Evolutionary conservation across 371 early-diverging fungal species (phyloP).

Genomic region (Phascolomyces articulosus): DNA sequence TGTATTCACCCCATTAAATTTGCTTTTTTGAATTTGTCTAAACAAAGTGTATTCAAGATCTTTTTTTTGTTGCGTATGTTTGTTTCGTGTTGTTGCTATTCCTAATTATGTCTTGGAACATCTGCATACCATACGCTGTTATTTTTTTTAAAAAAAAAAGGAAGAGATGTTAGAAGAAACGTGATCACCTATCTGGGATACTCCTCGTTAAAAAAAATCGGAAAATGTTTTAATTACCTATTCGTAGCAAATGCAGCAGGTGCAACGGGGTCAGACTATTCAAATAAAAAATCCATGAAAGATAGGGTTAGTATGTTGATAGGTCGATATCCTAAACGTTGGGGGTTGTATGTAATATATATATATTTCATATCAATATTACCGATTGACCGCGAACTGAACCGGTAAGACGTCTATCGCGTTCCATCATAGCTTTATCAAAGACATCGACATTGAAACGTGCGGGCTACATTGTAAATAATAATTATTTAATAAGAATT

Average conservation of each 20-base stretch:
- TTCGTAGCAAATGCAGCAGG: slow-evolving; percentile 48
- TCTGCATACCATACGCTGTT: not conserved
- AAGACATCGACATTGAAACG: slow-evolving; percentile 45
- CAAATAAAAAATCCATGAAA: not conserved
- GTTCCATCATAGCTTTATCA: slow-evolving; percentile 60
- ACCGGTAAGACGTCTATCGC: slow-evolving; percentile 57
- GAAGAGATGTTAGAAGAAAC: no score
- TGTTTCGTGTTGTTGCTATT: not conserved
- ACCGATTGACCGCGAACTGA: slow-evolving; percentile 53
- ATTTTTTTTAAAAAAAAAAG: not conserved
- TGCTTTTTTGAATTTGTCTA: not conserved
- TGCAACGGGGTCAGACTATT: slow-evolving; percentile 42
- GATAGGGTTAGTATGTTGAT: no score
- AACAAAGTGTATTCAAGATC: not conserved
- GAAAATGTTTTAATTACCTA: no score
- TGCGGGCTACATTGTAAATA: not conserved
- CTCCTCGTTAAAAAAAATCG: no score
- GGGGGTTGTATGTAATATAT: no score
- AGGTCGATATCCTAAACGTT: no score
- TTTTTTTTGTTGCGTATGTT: not conserved
- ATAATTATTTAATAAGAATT: not conserved
- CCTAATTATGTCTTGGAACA: slow-evolving; percentile 1
- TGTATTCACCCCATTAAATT: no score
- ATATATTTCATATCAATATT: slow-evolving; percentile 7
- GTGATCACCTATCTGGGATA: no score